A percentile compares a stretch with the other conserved stretches of the same genome.
phyloP scores from a whole-genome alignment of 306 rosid species.

The Malus sieversii region DNA sequence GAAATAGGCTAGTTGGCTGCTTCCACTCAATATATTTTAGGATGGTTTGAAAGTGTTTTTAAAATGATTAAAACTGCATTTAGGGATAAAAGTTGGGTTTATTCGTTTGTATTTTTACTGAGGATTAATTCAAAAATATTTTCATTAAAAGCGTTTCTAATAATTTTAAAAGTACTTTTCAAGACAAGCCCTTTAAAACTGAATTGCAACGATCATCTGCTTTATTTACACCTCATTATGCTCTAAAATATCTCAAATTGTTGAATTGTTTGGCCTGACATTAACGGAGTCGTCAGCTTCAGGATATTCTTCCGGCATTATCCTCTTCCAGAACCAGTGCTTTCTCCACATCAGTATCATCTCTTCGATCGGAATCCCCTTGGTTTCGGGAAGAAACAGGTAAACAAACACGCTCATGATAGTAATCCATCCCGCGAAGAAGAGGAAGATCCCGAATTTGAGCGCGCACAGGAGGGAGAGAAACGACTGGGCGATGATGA shows the following conservation, averaged over 20 bases:
- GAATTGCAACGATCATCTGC: background rate
- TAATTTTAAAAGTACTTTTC: too few relatives aligned
- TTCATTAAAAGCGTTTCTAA: rapidly evolving
- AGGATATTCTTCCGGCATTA: constrained; percentile 25
- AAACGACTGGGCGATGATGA: constrained; percentile 49
- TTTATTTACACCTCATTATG: background rate
- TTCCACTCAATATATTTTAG: background rate
- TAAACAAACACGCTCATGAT: constrained; percentile 56
- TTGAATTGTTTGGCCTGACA: background rate
- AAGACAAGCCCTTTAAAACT: background rate
- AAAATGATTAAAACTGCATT: too few relatives aligned
- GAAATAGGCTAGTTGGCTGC: background rate
- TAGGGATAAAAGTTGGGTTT: too few relatives aligned
- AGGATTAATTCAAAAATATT: too few relatives aligned
- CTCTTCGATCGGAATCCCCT: constrained; percentile 65
- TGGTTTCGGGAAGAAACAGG: constrained; percentile 57
- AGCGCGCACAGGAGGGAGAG: constrained; percentile 46
- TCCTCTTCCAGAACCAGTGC: constrained; percentile 65
- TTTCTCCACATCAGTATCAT: constrained; percentile 43
- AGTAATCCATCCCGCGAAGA: constrained; percentile 60
- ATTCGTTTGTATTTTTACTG: too few relatives aligned
- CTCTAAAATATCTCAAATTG: background rate
- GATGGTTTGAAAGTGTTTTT: too few relatives aligned
- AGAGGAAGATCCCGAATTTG: constrained; percentile 57
- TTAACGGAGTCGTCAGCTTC: constrained; percentile 25